Percentiles rank a stretch among this genome's conserved stretches.
phyloP scores from a whole-genome alignment of 805 yeast genomes.

The Lipomyces sp. region DNA sequence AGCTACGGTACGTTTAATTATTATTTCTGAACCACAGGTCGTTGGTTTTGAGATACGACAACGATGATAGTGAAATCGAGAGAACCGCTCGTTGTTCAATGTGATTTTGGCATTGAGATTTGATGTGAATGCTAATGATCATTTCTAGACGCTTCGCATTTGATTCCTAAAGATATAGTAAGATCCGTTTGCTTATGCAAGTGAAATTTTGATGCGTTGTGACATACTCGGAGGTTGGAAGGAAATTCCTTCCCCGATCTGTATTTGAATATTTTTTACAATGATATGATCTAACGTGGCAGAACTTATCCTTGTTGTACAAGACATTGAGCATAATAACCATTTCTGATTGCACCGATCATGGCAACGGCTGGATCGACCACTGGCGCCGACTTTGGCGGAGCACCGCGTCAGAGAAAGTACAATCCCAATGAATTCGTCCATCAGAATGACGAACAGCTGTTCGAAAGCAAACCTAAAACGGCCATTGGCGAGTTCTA shows the following conservation, averaged over 20 bases:
- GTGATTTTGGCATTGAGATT: neutral
- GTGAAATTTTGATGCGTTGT: neutral
- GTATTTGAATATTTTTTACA: neutral
- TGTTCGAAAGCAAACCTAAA: neutral
- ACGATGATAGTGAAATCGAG: neutral
- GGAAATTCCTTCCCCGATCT: neutral
- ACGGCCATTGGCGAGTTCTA: neutral
- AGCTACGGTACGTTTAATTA: neutral
- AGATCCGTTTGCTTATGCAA: neutral
- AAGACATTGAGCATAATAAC: neutral
- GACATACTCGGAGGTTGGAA: neutral
- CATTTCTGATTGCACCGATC: neutral
- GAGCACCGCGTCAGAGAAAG: neutral
- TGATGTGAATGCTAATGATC: neutral
- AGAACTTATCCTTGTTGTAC: neutral
- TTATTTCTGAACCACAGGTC: neutral
- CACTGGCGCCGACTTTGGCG: conserved; percentile 6
- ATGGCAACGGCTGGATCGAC: conserved; percentile 9
- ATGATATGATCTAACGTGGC: neutral
- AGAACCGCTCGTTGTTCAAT: neutral
- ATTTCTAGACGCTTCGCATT: neutral
- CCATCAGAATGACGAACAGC: neutral
- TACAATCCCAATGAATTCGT: neutral
- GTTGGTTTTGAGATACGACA: neutral
- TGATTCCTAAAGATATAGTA: neutral